Percentiles rank a stretch among this genome's conserved stretches.
phyloP scores from a whole-genome alignment of 768 basidiomycete species.

The Boletus fagicola region DNA sequence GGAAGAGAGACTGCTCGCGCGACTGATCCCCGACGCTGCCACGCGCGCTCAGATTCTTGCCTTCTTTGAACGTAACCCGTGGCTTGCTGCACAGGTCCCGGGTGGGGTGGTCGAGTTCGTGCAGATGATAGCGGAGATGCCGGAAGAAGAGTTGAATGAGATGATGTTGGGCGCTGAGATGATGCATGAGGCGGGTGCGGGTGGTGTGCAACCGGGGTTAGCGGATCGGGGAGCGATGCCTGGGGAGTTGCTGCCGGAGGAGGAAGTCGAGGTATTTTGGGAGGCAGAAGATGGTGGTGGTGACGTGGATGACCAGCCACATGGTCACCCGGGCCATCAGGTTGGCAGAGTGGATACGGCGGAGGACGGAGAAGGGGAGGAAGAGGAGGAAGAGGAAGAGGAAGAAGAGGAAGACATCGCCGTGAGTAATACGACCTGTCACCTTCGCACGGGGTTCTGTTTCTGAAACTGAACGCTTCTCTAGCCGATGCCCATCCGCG shows the following conservation, averaged over 20 bases:
- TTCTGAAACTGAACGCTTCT: not conserved
- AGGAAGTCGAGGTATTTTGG: slow-evolving; percentile 25
- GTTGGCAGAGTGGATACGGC: slow-evolving; percentile 31
- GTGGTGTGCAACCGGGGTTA: slow-evolving; percentile 23
- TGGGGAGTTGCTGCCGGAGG: slow-evolving; percentile 45
- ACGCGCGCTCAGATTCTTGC: slow-evolving; percentile 60
- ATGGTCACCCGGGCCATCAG: slow-evolving; percentile 24
- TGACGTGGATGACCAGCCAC: slow-evolving; percentile 21
- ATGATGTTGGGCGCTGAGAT: slow-evolving; percentile 50
- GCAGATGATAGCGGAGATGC: slow-evolving; percentile 51
- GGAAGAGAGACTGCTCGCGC: slow-evolving; percentile 53
- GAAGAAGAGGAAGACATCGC: slow-evolving; percentile 42
- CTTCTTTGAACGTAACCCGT: slow-evolving; percentile 56
- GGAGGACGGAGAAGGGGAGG: slow-evolving; percentile 45
- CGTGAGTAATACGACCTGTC: slow-evolving; percentile 34
- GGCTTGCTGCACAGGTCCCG: slow-evolving; percentile 55
- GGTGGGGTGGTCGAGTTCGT: slow-evolving; percentile 67
- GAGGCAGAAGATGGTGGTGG: slow-evolving; percentile 28
- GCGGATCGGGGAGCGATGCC: slow-evolving; percentile 35
- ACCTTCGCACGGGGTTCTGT: not conserved
- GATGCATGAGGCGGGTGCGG: slow-evolving; percentile 33
- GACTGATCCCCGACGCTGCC: slow-evolving; percentile 55
- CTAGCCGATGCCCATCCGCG: slow-evolving; percentile 58
- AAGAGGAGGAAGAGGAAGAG: slow-evolving; percentile 36
- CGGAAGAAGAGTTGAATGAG: slow-evolving; percentile 59